phyloP scores from a whole-genome alignment of 2,329 filamentous ascomycete genomes.

The Xenoacremonium recifei region DNA sequence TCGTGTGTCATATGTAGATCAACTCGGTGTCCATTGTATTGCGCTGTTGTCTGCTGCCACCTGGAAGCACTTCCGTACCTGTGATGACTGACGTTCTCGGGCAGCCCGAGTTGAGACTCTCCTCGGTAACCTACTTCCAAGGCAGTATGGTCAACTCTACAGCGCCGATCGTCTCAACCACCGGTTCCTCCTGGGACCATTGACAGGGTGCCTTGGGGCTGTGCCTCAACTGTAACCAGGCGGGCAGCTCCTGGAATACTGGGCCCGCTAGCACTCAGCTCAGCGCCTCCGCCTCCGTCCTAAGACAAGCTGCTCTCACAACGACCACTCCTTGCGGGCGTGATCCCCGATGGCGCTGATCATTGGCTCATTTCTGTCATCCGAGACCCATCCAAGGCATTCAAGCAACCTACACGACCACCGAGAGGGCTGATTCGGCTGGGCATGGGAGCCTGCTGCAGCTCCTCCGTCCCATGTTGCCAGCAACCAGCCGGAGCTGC shows the following conservation, averaged over 20 bases:
- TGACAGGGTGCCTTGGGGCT: neutral
- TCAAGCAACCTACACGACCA: slow-evolving; percentile 7
- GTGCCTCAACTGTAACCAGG: neutral
- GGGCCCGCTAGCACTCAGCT: slow-evolving; percentile 5
- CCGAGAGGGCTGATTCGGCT: slow-evolving; percentile 15
- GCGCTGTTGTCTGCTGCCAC: too few species aligned
- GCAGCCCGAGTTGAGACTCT: too few species aligned
- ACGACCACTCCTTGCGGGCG: slow-evolving; percentile 14
- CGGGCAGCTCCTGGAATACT: neutral
- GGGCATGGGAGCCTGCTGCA: slow-evolving; percentile 9
- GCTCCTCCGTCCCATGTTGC: neutral
- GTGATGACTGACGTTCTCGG: too few species aligned
- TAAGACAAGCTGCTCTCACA: slow-evolving; percentile 11
- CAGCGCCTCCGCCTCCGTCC: slow-evolving; percentile 11
- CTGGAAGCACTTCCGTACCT: too few species aligned
- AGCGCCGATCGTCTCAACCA: too few species aligned
- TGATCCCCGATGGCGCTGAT: slow-evolving; percentile 13
- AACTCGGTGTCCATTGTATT: too few species aligned
- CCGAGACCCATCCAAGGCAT: slow-evolving; percentile 11
- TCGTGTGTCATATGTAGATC: too few species aligned
- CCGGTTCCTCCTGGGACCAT: neutral
- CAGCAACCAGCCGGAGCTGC: neutral
- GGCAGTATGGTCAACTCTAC: too few species aligned
- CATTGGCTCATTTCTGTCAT: slow-evolving; percentile 15
- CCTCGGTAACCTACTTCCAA: too few species aligned